Evolutionary conservation across 106 monocot genomes (phyloP).

Genomic region (Cymbidium sinense): DNA sequence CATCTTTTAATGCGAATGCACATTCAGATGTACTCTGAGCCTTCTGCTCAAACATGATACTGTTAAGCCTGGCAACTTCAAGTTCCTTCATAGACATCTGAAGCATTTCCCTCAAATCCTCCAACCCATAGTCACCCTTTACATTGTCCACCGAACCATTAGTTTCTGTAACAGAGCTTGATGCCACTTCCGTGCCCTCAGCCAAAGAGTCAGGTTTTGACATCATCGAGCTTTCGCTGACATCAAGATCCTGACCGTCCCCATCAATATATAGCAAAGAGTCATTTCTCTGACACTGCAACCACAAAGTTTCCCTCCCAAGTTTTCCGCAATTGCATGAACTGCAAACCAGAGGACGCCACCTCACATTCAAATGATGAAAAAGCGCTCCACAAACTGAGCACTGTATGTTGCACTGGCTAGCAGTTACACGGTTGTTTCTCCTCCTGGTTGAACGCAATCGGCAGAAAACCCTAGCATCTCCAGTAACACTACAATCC

Average conservation of each 20-base stretch:
- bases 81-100: constrained; percentile 67
- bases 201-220: not conserved
- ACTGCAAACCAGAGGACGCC: not conserved
- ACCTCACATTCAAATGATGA: not conserved
- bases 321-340: constrained; percentile 2
- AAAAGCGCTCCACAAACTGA: constrained; percentile 4
- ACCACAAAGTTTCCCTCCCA: not conserved
- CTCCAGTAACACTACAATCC: constrained; percentile 15
- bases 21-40: constrained; percentile 85
- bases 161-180: constrained; percentile 14
- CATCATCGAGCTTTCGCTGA: constrained; percentile 5
- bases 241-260: constrained; percentile 27
- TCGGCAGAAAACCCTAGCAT: constrained; percentile 24
- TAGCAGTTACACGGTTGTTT: constrained; percentile 14
- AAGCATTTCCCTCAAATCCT: constrained; percentile 54
- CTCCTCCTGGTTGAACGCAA: constrained; percentile 24
- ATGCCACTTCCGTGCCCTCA: constrained; percentile 12
- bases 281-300: constrained; percentile 56
- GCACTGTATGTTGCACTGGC: not conserved
- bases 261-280: constrained; percentile 43
- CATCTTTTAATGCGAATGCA: constrained; percentile 79
- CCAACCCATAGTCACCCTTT: constrained; percentile 31
- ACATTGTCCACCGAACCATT: constrained; percentile 36
- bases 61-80: constrained; percentile 77
- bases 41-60: constrained; percentile 86